Evolutionary conservation across 768 basidiomycete genomes (phyloP).

Genomic region (Daedaleopsis nitida): DNA sequence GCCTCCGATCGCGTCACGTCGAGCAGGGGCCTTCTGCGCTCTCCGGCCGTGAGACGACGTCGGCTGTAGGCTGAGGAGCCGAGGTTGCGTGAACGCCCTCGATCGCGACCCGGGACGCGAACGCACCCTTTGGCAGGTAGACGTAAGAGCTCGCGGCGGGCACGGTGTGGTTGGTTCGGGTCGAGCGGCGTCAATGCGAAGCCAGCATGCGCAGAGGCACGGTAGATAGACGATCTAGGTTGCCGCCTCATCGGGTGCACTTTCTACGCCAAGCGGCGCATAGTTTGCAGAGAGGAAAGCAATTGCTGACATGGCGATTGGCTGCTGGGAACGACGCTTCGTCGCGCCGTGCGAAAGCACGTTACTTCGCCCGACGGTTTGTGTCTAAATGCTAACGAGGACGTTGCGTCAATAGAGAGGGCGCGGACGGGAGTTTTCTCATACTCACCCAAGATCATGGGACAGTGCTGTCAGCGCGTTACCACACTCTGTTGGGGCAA

Average conservation of each 20-base stretch:
- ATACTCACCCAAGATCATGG: constrained; percentile 1
- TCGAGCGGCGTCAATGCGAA: not conserved
- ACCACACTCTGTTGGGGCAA: not conserved
- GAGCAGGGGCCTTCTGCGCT: not conserved
- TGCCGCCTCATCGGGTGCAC: not conserved
- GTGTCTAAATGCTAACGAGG: constrained; percentile 19
- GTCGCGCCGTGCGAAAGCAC: constrained; percentile 2
- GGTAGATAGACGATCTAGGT: not conserved
- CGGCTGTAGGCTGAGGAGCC: not conserved
- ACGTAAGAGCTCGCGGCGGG: not conserved
- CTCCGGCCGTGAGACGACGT: not conserved
- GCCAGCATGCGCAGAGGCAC: not conserved
- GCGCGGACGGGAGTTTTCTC: not conserved
- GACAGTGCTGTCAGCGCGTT: not conserved
- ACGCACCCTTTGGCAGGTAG: not conserved
- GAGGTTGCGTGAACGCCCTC: not conserved
- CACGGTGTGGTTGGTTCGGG: not conserved
- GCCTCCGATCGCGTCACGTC: not conserved
- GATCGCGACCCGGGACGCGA: not conserved
- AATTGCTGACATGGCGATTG: not conserved
- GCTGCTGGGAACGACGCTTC: not conserved
- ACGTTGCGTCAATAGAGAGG: constrained; percentile 1
- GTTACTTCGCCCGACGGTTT: constrained; percentile 2
- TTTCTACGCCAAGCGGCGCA: not conserved
- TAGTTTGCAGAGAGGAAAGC: not conserved